phyloP scores from a whole-genome alignment of 1,139 yeast species.

The Saccharomyces hybrid region DNA sequence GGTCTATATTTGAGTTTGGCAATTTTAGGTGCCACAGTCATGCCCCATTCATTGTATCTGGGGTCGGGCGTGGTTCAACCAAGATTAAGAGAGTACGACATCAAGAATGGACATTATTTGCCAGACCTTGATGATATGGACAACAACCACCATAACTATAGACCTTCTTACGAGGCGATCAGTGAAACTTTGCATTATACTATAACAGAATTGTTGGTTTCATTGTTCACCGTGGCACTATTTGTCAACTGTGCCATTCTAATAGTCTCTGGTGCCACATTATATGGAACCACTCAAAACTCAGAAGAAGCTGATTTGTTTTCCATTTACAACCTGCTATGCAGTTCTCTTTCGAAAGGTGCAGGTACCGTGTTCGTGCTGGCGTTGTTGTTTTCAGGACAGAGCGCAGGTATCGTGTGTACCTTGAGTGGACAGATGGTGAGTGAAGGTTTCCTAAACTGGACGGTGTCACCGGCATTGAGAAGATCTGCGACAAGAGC shows the following conservation, averaged over 20 bases:
- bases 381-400: conserved; percentile 69
- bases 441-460: conserved; percentile 69
- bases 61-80: conserved; percentile 76
- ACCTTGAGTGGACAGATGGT: conserved; percentile 78
- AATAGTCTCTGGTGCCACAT: conserved; percentile 65
- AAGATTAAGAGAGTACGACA: conserved; percentile 57
- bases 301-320: conserved; percentile 63
- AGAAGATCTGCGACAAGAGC: conserved; percentile 65
- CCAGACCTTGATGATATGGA: conserved; percentile 29
- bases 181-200: conserved; percentile 58
- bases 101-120: conserved; percentile 39
- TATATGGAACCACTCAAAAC: conserved; percentile 50
- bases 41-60: conserved; percentile 72
- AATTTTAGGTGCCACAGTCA: conserved; percentile 72
- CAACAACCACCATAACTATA: conserved; percentile 37
- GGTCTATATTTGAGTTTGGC: conserved; percentile 64
- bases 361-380: conserved; percentile 70
- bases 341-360: conserved; percentile 52
- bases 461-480: conserved; percentile 63
- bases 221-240: conserved; percentile 62
- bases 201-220: conserved; percentile 54
- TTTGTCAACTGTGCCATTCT: conserved; percentile 70
- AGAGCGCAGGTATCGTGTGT: conserved; percentile 75
- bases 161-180: conserved; percentile 61
- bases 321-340: conserved; percentile 61